Percentiles rank a stretch among this genome's conserved stretches.
Evolutionary conservation across 441 rosid species (phyloP).

Genomic region (Arabidopsis lyrata): DNA sequence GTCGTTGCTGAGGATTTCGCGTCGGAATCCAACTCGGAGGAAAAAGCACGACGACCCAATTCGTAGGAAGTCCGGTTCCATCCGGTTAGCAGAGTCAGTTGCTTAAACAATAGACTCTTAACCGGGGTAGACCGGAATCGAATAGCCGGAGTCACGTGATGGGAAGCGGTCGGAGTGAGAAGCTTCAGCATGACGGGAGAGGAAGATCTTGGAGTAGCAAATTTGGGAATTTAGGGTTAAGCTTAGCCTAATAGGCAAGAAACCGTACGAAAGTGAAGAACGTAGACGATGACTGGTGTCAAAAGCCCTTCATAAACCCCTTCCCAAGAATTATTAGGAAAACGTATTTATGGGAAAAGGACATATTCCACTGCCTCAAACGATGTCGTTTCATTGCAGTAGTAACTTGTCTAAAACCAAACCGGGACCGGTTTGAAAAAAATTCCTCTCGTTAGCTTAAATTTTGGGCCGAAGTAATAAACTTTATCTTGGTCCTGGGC

Average conservation of each 20-base stretch:
- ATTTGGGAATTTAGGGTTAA: conserved; percentile 28
- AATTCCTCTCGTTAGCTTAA: not conserved
- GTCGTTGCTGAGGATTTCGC: conserved; percentile 72
- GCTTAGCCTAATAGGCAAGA: conserved; percentile 30
- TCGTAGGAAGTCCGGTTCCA: conserved; percentile 47
- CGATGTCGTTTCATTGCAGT: not conserved
- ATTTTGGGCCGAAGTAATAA: conserved; percentile 11
- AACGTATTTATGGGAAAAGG: not conserved
- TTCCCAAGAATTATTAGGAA: not conserved
- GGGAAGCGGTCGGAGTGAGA: conserved; percentile 55
- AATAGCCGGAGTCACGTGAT: conserved; percentile 42
- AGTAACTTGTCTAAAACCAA: not conserved
- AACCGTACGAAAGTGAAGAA: conserved; percentile 32
- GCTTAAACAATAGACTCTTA: conserved; percentile 49
- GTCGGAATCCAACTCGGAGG: conserved; percentile 62
- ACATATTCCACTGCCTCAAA: not conserved
- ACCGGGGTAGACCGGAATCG: conserved; percentile 47
- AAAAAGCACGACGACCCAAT: conserved; percentile 56
- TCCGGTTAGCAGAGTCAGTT: conserved; percentile 56
- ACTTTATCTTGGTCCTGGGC: not conserved
- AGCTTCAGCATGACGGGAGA: conserved; percentile 71
- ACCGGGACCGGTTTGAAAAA: not conserved
- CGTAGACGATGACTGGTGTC: conserved; percentile 18
- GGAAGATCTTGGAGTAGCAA: conserved; percentile 20
- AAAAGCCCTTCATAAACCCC: conserved; percentile 86